These are phyloP conservation scores for Soucietia sequanensis DNA, from an alignment of 805 yeast species.

Conservation along the genomic window DNA sequence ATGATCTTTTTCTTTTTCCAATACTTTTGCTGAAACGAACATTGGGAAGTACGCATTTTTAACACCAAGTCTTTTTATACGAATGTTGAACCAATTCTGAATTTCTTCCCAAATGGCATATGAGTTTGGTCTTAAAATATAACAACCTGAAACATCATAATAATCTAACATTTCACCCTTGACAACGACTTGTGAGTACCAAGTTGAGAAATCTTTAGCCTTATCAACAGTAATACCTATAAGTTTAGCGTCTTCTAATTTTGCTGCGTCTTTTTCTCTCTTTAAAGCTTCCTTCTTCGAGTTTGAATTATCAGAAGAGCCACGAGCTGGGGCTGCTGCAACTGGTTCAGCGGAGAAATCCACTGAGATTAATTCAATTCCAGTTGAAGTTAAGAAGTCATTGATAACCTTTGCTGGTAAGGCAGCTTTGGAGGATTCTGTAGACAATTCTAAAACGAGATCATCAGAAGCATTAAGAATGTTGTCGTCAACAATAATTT, in stretches of 20 bases:
- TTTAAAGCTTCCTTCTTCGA: constrained; percentile 30
- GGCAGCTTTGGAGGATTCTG: constrained; percentile 51
- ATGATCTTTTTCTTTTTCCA: constrained; percentile 98
- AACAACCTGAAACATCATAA: constrained; percentile 98
- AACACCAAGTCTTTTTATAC: constrained; percentile 87
- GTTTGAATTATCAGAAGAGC: too few species aligned
- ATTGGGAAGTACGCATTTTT: constrained; percentile 96
- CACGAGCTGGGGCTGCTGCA: constrained; percentile 23
- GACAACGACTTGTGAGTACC: constrained; percentile 96
- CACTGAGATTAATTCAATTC: constrained; percentile 50
- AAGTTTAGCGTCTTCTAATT: constrained; percentile 79
- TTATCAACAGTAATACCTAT: constrained; percentile 97
- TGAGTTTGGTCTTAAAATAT: constrained; percentile 94
- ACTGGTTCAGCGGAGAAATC: constrained; percentile 51
- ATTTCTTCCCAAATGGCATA: constrained; percentile 93
- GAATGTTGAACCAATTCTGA: constrained; percentile 78
- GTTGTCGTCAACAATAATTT: constrained; percentile 55
- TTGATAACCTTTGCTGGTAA: constrained; percentile 47
- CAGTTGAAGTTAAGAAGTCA: constrained; percentile 48
- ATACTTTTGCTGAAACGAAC: constrained; percentile 90
- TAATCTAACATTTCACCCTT: constrained; percentile 99
- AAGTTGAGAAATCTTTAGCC: constrained; percentile 85
- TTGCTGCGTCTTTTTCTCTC: constrained; percentile 47
- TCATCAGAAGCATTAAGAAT: constrained; percentile 40
- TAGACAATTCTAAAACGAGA: constrained; percentile 44